phyloP scores from a whole-genome alignment of 257 asterid genomes.

The Apocynum venetum region DNA sequence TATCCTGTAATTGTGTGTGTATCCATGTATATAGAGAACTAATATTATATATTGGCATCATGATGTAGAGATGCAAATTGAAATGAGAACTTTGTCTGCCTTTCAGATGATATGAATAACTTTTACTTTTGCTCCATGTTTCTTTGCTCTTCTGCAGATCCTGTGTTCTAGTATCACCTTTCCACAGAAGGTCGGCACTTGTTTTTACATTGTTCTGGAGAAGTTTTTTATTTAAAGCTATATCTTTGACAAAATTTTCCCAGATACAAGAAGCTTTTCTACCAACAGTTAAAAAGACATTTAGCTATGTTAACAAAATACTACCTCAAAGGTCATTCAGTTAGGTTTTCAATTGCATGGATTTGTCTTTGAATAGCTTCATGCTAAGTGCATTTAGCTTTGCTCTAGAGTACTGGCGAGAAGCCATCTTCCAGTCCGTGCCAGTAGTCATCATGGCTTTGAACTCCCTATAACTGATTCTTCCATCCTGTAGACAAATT shows the following conservation, averaged over 20 bases:
- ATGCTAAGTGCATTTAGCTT: constrained; percentile 71
- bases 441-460: constrained; percentile 89
- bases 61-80: not conserved
- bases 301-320: not conserved
- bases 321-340: not conserved
- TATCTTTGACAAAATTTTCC: constrained; percentile 1
- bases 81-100: not conserved
- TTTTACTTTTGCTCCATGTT: not conserved
- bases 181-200: not conserved
- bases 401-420: constrained; percentile 77
- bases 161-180: not conserved
- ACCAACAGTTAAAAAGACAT: not conserved
- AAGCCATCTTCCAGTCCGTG: constrained; percentile 86
- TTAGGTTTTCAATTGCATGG: constrained; percentile 29
- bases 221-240: not conserved
- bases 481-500: constrained; percentile 52
- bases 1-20: not conserved
- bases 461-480: constrained; percentile 71
- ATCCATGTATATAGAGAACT: not conserved
- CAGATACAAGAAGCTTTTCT: not conserved
- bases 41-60: not conserved
- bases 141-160: not conserved
- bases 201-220: not conserved
- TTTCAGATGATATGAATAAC: not conserved
- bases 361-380: constrained; percentile 52